Percentiles rank a stretch among this genome's conserved stretches.
These are phyloP conservation scores for Stephania cephalantha DNA, from an alignment of 164 flowering plant species.

Conservation along the genomic window DNA sequence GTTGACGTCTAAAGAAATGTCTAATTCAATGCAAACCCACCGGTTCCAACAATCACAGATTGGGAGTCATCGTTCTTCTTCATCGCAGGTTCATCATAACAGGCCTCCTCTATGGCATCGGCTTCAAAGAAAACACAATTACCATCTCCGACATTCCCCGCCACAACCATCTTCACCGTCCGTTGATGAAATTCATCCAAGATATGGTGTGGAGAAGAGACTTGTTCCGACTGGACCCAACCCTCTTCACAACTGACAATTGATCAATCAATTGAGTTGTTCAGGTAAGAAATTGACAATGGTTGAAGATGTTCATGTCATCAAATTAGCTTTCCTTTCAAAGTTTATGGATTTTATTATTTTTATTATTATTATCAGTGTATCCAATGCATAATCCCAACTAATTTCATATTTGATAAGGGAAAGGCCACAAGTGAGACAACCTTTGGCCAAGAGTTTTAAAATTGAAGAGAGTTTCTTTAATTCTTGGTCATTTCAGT, in stretches of 20 bases:
- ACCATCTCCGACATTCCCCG: conserved; percentile 4
- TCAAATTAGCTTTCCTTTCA: background rate
- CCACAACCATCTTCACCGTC: conserved; percentile 17
- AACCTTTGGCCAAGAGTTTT: no score
- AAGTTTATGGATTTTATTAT: no score
- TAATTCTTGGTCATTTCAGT: no score
- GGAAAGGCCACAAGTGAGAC: no score
- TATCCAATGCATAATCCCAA: no score
- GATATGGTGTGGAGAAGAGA: conserved; percentile 76
- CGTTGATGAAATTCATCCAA: conserved; percentile 55
- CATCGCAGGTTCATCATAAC: background rate
- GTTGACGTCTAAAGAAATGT: background rate
- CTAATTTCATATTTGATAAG: no score
- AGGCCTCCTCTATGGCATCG: conserved; percentile 25
- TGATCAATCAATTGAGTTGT: background rate
- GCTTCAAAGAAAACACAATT: conserved; percentile 25
- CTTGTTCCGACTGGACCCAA: conserved; percentile 87
- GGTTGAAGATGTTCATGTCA: background rate
- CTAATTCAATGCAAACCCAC: background rate
- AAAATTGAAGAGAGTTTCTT: background rate
- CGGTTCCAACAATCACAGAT: conserved; percentile 11
- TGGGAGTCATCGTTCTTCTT: conserved; percentile 8
- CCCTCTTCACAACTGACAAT: conserved; percentile 73
- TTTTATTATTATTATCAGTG: no score
- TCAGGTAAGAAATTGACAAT: background rate